phyloP scores from a whole-genome alignment of 75 land plant species.

The Ceratopteris richardii region DNA sequence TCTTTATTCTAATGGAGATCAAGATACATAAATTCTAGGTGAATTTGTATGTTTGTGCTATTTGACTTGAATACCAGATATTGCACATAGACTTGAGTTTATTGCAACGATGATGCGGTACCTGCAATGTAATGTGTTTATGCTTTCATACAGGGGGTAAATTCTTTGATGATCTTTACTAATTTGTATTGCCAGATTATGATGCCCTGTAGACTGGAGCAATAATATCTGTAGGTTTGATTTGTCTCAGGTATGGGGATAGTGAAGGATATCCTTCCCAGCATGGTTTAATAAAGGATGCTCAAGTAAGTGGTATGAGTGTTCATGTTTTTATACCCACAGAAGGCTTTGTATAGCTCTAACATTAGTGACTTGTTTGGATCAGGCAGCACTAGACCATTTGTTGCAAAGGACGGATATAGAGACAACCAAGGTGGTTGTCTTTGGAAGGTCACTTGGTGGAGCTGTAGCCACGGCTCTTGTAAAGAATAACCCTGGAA shows the following conservation, averaged over 20 bases:
- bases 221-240: not conserved
- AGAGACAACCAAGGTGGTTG: slow-evolving; percentile 73
- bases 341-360: not conserved
- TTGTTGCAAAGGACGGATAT: slow-evolving; percentile 71
- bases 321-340: not conserved
- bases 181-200: not conserved
- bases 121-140: slow-evolving; percentile 90
- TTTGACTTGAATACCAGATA: slow-evolving; percentile 41
- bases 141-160: slow-evolving; percentile 99
- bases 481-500: slow-evolving; percentile 83
- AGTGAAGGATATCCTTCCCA: slow-evolving; percentile 96
- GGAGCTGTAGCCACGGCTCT: slow-evolving; percentile 94
- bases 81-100: slow-evolving; percentile 96
- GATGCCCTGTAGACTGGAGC: not conserved
- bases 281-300: slow-evolving; percentile 76
- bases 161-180: slow-evolving; percentile 8
- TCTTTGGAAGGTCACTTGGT: slow-evolving; percentile 97
- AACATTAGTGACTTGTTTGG: not conserved
- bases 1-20: too few species aligned
- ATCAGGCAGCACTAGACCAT: slow-evolving; percentile 91
- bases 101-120: slow-evolving; percentile 69
- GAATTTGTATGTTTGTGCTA: not conserved
- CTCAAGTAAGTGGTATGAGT: slow-evolving; percentile 51
- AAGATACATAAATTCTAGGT: too few species aligned
- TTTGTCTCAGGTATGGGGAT: slow-evolving; percentile 71